Percentiles rank a stretch among this genome's conserved stretches.
phyloP scores from a whole-genome alignment of 2,329 filamentous ascomycete species.

The Calonectria ilicicola region DNA sequence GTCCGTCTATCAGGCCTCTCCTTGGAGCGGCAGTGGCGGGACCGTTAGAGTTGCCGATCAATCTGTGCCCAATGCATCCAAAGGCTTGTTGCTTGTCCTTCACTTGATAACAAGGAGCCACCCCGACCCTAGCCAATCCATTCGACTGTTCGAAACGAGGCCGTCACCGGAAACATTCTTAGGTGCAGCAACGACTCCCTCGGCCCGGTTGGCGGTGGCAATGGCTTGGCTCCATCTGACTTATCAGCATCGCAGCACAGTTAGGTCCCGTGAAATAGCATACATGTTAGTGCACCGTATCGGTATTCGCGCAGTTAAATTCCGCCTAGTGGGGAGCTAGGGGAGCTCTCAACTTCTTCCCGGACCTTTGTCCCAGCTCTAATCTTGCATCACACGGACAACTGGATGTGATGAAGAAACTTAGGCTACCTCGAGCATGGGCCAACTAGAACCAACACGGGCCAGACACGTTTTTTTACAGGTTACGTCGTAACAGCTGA shows the following conservation, averaged over 20 bases:
- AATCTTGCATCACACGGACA: not conserved
- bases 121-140: not conserved
- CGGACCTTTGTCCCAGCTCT: not conserved
- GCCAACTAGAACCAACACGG: conserved; percentile 13
- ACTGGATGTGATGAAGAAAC: not conserved
- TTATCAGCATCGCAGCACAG: not conserved
- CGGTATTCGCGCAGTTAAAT: not conserved
- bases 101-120: not conserved
- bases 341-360: not conserved
- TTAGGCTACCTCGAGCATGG: conserved; percentile 2
- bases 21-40: not conserved
- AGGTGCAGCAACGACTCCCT: not conserved
- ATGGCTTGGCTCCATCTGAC: not conserved
- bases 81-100: not conserved
- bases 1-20: not conserved
- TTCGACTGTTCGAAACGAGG: conserved; percentile 1
- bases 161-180: conserved; percentile 3
- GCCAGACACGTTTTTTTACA: conserved; percentile 19
- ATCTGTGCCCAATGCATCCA: not conserved
- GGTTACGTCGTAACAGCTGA: not conserved
- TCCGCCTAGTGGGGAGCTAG: conserved; percentile 1
- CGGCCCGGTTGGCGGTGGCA: not conserved
- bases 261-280: conserved; percentile 2
- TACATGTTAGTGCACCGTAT: not conserved
- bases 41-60: conserved; percentile 15